Conservation (phyloP, 306 rosid genomes). For the Parietaria judaica region DNA sequence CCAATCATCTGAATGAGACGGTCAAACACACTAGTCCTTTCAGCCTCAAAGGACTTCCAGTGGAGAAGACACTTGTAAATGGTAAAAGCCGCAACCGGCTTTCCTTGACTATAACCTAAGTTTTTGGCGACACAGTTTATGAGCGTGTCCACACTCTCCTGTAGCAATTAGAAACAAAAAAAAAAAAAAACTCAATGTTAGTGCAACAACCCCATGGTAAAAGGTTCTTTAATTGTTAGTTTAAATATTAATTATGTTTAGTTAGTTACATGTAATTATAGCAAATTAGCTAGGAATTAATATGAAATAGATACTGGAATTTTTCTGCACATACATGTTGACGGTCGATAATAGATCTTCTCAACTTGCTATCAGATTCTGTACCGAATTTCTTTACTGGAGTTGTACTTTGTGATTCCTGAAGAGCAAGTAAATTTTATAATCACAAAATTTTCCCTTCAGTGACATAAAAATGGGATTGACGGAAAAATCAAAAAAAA, state of each 20-base stretch:
- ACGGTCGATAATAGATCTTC: constrained; percentile 82
- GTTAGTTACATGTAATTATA: no score
- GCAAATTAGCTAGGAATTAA: no score
- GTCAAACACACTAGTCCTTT: constrained; percentile 97
- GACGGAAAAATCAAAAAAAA: background rate
- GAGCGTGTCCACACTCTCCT: constrained; percentile 97
- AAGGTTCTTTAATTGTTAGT: no score
- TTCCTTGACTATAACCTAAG: constrained; percentile 81
- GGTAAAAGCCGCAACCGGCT: constrained; percentile 95
- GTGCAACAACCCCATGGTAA: background rate
- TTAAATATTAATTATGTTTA: no score
- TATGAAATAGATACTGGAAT: constrained; percentile 7
- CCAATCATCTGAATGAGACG: constrained; percentile 99
- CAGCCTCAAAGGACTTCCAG: constrained; percentile 99
- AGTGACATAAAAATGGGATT: constrained; percentile 14
- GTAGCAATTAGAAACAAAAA: constrained; percentile 9
- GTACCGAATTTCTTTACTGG: constrained; percentile 71
- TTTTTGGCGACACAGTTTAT: constrained; percentile 73
- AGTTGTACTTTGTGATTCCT: constrained; percentile 58
- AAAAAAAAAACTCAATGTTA: constrained; percentile 6
- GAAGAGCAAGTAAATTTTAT: constrained; percentile 18
- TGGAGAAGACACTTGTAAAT: constrained; percentile 95
- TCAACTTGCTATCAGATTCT: constrained; percentile 82
- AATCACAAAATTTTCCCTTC: constrained; percentile 4
- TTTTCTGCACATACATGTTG: constrained; percentile 64